Percentiles rank a stretch among this genome's conserved stretches.
These are phyloP conservation scores for Ustilago loliicola DNA, from an alignment of 1,284 basidiomycete species.

Conservation along the genomic window DNA sequence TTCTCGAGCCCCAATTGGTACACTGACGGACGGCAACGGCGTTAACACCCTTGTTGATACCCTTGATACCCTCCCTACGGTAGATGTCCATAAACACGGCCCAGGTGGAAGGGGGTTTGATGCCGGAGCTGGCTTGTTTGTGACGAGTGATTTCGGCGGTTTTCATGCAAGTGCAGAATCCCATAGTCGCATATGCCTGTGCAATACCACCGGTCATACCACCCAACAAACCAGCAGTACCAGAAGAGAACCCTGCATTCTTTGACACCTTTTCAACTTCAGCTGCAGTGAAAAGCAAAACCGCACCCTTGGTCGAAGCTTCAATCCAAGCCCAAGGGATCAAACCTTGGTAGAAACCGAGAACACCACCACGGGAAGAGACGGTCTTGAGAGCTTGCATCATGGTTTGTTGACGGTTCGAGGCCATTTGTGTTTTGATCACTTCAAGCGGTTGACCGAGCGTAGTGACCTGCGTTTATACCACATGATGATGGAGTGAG, in stretches of 20 bases:
- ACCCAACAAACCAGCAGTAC: constrained; percentile 87
- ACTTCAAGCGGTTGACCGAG: constrained; percentile 98
- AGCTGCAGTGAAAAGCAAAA: constrained; percentile 93
- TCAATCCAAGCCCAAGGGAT: constrained; percentile 99
- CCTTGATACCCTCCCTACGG: constrained; percentile 89
- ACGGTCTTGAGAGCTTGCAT: constrained; percentile 85
- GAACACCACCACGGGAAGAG: constrained; percentile 89
- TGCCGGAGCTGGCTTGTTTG: constrained; percentile 90
- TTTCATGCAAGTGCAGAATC: constrained; percentile 83
- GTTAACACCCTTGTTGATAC: constrained; percentile 99
- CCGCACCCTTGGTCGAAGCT: constrained; percentile 97
- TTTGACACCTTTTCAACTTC: constrained; percentile 85
- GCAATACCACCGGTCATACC: constrained; percentile 98
- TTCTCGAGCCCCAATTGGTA: constrained; percentile 99
- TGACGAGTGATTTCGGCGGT: constrained; percentile 94
- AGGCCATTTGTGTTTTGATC: constrained; percentile 81
- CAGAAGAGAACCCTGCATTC: constrained; percentile 82
- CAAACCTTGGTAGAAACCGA: constrained; percentile 96
- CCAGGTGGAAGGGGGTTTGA: constrained; percentile 89
- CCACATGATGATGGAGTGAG: constrained; percentile 46
- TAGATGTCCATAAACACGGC: constrained; percentile 94
- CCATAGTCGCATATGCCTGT: constrained; percentile 99
- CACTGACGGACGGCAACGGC: constrained; percentile 94
- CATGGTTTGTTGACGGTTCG: constrained; percentile 82
- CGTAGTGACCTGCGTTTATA: constrained; percentile 82